Base-by-base conservation (phyloP, 495 filamentous ascomycete species). In the Sporormia fimetaria region DNA sequence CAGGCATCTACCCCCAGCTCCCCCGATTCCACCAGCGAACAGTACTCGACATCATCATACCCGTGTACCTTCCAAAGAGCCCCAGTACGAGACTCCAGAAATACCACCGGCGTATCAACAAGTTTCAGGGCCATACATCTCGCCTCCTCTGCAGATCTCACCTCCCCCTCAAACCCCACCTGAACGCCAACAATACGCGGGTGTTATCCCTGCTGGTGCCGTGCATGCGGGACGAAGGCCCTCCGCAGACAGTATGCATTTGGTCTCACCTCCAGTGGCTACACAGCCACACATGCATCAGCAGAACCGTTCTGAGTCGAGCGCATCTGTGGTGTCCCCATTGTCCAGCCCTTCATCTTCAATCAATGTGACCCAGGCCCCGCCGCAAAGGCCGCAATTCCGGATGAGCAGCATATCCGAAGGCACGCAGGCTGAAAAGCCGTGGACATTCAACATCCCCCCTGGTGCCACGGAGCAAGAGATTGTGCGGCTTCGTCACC, bases 401-500 rank as follows among this genome's bases (percentile, higher is more conserved):
- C 28, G 51, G 27, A 54, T 54, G 51, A 48, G 39, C 17, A 54
- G 51, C 26, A 54, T 54, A 1, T 25, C 34, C 0, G 51, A 54
- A 38, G 27, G 30, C 3, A 32, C 41, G 21, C 28, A 44, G 12
- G 40, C 42, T 12, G 51, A 54, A 28, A 35, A 42, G 14, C 40
- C 40, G 16, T 54, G 45, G 45, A 45, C 49, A 29, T 16, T 49
- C 18, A 36, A 44, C 20, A 18, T 54, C 15, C 44, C 41, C 0
- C 30, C 37, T 26, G 51, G 45, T 6, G 51, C 39, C 21, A 44
- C 47, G 1, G 45, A 54, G 31, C 40, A 54, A 25, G 51, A 54
- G 22, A 44, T 42, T 30, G 45, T 48, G 10, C 44, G 40, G 17
- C 31, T 46, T 8, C 40, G 36, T 18, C 44, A 45, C 1, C 44